These are phyloP conservation scores for Reutealis trisperma DNA, from an alignment of 345 rosid genomes.

Conservation along the genomic window DNA sequence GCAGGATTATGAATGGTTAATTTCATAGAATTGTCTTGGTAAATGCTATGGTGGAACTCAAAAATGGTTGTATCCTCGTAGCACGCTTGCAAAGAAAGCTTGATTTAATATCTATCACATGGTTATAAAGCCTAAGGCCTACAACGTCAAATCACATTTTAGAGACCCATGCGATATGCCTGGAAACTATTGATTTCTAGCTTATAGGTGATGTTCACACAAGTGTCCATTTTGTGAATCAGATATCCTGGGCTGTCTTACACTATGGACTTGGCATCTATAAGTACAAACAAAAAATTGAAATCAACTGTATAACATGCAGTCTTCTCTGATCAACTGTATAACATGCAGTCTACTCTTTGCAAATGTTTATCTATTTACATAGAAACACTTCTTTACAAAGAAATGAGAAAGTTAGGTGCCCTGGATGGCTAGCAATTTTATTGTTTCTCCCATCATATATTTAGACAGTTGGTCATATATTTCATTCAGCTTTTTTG, in stretches of 20 bases:
- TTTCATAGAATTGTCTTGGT: background rate
- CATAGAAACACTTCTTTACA: background rate
- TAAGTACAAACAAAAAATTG: too few species aligned
- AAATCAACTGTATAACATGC: background rate
- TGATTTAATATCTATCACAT: background rate
- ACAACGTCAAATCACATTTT: background rate
- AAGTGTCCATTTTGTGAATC: background rate
- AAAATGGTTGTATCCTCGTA: background rate
- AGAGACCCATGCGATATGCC: background rate
- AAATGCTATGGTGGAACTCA: background rate
- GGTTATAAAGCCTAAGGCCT: background rate
- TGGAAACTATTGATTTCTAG: background rate
- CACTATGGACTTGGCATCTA: background rate
- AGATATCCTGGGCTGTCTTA: background rate
- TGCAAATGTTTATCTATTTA: background rate
- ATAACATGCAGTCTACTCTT: background rate
- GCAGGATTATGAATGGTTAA: background rate
- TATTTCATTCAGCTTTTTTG: conserved; percentile 9
- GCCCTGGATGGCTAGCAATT: background rate
- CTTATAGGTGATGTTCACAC: background rate
- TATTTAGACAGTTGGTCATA: background rate
- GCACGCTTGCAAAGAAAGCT: background rate
- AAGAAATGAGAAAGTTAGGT: conserved; percentile 2
- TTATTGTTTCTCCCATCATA: background rate
- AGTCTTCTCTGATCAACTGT: background rate